phyloP scores from a whole-genome alignment of 2,329 filamentous ascomycete genomes.

The Cercospora beticola region DNA sequence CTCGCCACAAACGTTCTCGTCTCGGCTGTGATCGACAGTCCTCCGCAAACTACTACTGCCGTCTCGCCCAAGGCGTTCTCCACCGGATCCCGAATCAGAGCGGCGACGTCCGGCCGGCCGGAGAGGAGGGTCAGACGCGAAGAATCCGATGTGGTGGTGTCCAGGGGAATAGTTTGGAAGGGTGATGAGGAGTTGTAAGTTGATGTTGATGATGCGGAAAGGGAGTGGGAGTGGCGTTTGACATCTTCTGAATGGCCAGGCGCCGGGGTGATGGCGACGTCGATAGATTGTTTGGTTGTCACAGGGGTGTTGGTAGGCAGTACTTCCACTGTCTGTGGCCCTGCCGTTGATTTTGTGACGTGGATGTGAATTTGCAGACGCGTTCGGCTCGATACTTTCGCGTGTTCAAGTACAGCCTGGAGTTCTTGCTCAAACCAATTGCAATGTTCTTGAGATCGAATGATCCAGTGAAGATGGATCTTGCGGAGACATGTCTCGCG shows the following conservation, averaged over 20 bases:
- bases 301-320: background rate
- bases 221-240: background rate
- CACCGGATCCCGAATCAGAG: conserved; percentile 55
- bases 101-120: conserved; percentile 53
- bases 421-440: conserved; percentile 26
- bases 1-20: conserved; percentile 56
- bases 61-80: conserved; percentile 62
- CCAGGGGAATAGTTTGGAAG: background rate
- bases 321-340: background rate
- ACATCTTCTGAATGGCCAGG: background rate
- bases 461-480: conserved; percentile 34
- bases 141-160: background rate
- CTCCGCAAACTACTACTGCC: conserved; percentile 63
- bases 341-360: conserved; percentile 43
- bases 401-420: conserved; percentile 17
- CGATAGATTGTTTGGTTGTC: background rate
- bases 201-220: background rate
- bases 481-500: conserved; percentile 31
- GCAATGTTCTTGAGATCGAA: conserved; percentile 29
- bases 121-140: conserved; percentile 35
- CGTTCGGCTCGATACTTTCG: conserved; percentile 35
- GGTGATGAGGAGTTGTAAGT: background rate
- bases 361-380: conserved; percentile 56
- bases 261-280: background rate
- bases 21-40: conserved; percentile 54